Conservation (phyloP, 495 filamentous ascomycete species). For the Talaromyces borbonicus region DNA sequence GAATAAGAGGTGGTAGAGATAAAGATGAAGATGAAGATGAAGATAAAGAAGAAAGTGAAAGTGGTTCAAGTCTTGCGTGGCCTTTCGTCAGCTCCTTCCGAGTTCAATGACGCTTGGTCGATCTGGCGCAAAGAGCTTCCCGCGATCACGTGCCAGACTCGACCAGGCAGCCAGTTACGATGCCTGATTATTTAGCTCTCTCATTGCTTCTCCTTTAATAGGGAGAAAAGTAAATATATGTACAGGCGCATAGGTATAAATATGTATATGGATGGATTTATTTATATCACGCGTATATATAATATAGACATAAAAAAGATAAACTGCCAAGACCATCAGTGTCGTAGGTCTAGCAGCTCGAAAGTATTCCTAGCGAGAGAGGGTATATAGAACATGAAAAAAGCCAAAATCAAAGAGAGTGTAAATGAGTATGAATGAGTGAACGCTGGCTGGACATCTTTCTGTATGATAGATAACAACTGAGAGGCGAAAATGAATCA, state of each 20-base stretch:
- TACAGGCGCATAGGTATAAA: neutral
- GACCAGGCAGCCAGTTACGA: too few relatives aligned
- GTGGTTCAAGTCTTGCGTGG: too few relatives aligned
- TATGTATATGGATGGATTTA: neutral
- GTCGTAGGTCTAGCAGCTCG: neutral
- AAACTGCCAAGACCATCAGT: neutral
- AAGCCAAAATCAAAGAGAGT: conserved; percentile 2
- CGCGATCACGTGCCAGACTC: too few relatives aligned
- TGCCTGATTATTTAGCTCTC: too few relatives aligned
- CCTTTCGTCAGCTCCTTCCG: too few relatives aligned
- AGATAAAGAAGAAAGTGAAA: too few relatives aligned
- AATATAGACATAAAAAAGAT: neutral
- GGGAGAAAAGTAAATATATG: neutral
- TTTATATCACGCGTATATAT: too few relatives aligned
- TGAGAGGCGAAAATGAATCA: neutral
- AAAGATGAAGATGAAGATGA: too few relatives aligned
- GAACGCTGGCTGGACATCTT: conserved; percentile 2
- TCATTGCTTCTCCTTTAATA: too few relatives aligned
- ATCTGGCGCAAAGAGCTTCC: conserved; percentile 5
- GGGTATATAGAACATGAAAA: conserved; percentile 1
- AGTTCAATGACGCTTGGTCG: neutral
- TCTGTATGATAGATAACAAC: neutral
- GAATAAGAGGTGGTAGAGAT: too few relatives aligned
- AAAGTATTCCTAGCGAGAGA: neutral
- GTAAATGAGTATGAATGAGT: conserved; percentile 1